Evolutionary conservation across 129 eudicot species (phyloP), one percentile per base, ranked within the genome.

Genomic region (Gnaphalium uliginosum): DNA sequence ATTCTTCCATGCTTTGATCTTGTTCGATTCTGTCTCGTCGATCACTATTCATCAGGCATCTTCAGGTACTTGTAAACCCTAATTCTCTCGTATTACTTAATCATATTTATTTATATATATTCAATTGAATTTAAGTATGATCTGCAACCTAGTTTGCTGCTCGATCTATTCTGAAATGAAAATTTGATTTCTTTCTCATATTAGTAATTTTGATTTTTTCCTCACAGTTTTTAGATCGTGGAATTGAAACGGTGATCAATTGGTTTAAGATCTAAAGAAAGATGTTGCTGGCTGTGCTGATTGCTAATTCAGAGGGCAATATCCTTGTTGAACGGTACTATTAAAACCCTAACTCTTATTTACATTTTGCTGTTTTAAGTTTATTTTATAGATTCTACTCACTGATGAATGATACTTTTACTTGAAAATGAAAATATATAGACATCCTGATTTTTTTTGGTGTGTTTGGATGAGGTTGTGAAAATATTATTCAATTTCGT

Each of bases 251-350:
- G 53, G 53, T 14, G 53, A 46, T 46, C 53, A 46, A 46, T 4
- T 4, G 53, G 14, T 14, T 41, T 46, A 14, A 46, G 53, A 46
- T 46, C 1, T 46, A 46, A 21, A 68, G 58, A 58, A 80, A 17
- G 77, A 93, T 93, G 98, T 79, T 93, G 81, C 86, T 93, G 57
- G 96, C 99, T 60, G 96, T 89, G 23, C 70, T 95, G 75, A 84
- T 95, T 76, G 91, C 99, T 61, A 95, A 95, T 75, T 85, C 99
- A 29, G 99, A 91, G 82, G 99, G 99, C 65, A 95, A 91, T 81
- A 95, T 95, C 78, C 97, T 95, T 39, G 95, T 95, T 50, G 99
- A 95, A 89, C 96, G 99, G 99, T 95, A 87, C 70, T 33, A 15
- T 46, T 22, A 18, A 62, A 72, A 61, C 56, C 8, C 68, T 48